These are phyloP conservation scores for Phyllosticta ampelicida DNA, from an alignment of 2,329 filamentous ascomycete genomes.

Conservation along the genomic window DNA sequence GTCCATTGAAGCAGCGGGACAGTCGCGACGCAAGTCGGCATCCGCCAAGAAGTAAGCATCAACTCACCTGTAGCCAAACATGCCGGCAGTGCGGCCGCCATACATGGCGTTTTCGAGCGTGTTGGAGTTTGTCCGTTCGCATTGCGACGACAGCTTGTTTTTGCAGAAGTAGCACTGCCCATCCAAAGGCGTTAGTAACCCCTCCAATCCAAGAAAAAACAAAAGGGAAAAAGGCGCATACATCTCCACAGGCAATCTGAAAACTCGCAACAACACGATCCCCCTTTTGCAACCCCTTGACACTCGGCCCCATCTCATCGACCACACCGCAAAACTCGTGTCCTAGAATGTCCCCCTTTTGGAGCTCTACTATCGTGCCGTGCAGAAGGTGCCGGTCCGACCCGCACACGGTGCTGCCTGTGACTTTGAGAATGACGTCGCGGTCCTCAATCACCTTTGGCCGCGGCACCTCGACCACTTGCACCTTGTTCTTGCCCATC, in stretches of 20 bases:
- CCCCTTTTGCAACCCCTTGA: conserved; percentile 34
- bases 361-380: conserved; percentile 36
- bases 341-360: conserved; percentile 42
- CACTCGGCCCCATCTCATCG: conserved; percentile 33
- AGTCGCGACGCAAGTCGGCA: too few species aligned
- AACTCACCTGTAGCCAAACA: conserved; percentile 40
- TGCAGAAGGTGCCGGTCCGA: conserved; percentile 50
- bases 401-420: conserved; percentile 51
- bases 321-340: conserved; percentile 44
- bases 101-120: conserved; percentile 64
- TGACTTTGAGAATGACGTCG: conserved; percentile 75
- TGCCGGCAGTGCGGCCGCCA: conserved; percentile 61
- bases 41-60: too few species aligned
- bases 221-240: neutral
- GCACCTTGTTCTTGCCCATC: conserved; percentile 66
- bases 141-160: conserved; percentile 67
- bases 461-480: conserved; percentile 57
- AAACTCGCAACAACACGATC: conserved; percentile 71
- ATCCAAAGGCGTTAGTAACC: conserved; percentile 19
- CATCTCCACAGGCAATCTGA: conserved; percentile 58
- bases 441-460: conserved; percentile 61
- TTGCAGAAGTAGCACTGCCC: conserved; percentile 63
- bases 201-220: neutral
- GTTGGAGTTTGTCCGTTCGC: conserved; percentile 69
- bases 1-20: too few species aligned